These are phyloP conservation scores for Lactifluus volemus DNA, from an alignment of 768 basidiomycete genomes.

Conservation along the genomic window DNA sequence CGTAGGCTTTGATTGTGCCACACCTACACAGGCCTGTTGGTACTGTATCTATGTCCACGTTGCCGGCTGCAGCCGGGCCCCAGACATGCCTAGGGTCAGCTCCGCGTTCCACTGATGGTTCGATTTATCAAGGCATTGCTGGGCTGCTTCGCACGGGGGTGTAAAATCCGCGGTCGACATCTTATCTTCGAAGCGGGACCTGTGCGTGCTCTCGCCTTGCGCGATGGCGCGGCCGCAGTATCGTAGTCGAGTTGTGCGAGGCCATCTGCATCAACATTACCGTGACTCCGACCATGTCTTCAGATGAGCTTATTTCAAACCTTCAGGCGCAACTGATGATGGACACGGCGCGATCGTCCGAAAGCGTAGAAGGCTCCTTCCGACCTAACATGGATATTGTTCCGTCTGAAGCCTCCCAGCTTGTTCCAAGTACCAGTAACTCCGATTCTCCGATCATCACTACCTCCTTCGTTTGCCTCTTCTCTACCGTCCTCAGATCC, in stretches of 20 bases:
- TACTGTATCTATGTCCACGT: too few relatives aligned
- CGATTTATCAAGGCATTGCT: constrained; percentile 90
- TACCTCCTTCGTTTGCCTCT: neutral
- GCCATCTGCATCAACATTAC: constrained; percentile 89
- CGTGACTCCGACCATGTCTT: constrained; percentile 29
- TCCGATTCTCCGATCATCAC: constrained; percentile 1
- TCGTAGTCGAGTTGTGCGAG: constrained; percentile 94
- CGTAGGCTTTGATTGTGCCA: too few relatives aligned
- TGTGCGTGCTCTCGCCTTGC: constrained; percentile 97
- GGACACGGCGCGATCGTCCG: neutral
- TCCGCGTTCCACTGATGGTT: constrained; percentile 68
- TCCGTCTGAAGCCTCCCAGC: neutral
- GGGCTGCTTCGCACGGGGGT: constrained; percentile 84
- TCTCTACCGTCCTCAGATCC: neutral
- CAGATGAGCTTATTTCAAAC: neutral
- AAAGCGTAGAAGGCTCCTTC: neutral
- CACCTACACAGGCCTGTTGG: too few relatives aligned
- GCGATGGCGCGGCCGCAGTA: constrained; percentile 45
- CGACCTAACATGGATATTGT: constrained; percentile 13
- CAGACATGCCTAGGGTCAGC: constrained; percentile 36
- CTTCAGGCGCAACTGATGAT: neutral
- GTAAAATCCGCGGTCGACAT: constrained; percentile 81
- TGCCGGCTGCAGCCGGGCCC: neutral
- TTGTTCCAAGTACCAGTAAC: neutral
- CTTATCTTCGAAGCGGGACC: constrained; percentile 81